Base-by-base conservation (phyloP, 164 flowering plant species). In the Macadamia integrifolia region DNA sequence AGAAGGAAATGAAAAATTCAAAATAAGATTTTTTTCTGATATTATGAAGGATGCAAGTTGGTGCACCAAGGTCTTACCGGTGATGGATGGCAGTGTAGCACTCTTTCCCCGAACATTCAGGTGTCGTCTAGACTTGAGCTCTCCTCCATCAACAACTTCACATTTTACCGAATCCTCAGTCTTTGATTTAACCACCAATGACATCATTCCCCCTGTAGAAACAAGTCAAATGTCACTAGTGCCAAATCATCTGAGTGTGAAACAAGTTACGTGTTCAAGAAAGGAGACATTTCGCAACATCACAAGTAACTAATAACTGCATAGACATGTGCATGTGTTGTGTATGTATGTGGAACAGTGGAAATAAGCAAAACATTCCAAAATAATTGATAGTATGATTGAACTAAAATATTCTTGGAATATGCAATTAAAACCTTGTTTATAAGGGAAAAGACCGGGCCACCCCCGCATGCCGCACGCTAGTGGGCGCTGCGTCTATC, bases 71-170 rank as follows among this genome's bases (percentile, higher is more conserved):
- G 10, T 30, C 76, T 60, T 50, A 93, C 98, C 97, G 56, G 99
- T 91, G 13, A 91, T 89, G 23, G 97, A 91, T 78, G 97, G 93
- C 73, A 91, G 81, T n/a, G 98, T 95, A 30, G 99, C 99, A 78
- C 99, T 92, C 82, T 95, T 95, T 59, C 98, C 99, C 67, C 98
- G 83, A 74, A 95, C 99, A 87, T 95, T 95, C 67, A 95, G 75
- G 81, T 95, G 99, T 3, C 98, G 74, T 70, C 99, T 88, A 43
- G 99, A 92, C 77, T 92, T 89, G 10, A 95, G 98, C 74, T 92
- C 97, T 63, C 99, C 99, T 67, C 99, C 99, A 80, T 95, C 98
- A 80, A 95, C 79, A 64, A 95, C 99, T 83, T 87, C 95, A 79
- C 99, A 94, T 77, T 83, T 86, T 17, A 94, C 99, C 43, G 90